phyloP scores from a whole-genome alignment of 2,329 filamentous ascomycete species.

The Aspergillus pseudotamarii region DNA sequence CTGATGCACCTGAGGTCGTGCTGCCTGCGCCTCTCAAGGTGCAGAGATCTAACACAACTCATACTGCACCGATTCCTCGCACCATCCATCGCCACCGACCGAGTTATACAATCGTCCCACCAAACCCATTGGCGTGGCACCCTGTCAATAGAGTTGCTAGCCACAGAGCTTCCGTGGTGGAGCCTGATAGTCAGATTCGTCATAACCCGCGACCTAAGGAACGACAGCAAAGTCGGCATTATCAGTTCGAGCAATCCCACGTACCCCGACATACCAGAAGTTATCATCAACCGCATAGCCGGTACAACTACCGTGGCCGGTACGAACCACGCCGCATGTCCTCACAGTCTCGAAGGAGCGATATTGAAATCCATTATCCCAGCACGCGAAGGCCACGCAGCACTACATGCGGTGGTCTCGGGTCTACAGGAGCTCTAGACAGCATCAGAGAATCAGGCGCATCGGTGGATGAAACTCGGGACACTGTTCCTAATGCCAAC shows the following conservation, averaged over 20 bases:
- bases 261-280: constrained; percentile 32
- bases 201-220: constrained; percentile 18
- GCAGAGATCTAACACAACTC: constrained; percentile 28
- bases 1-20: constrained; percentile 40
- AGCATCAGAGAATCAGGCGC: constrained; percentile 34
- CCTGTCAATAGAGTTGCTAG: constrained; percentile 12
- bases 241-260: constrained; percentile 30
- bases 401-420: constrained; percentile 31
- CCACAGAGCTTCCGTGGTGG: constrained; percentile 11
- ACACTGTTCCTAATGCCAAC: constrained; percentile 22
- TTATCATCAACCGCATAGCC: constrained; percentile 29
- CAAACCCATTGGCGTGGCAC: constrained; percentile 14
- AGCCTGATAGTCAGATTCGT: constrained; percentile 12
- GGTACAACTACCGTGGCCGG: constrained; percentile 26
- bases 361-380: constrained; percentile 37
- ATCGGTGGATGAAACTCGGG: constrained; percentile 30
- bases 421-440: constrained; percentile 25
- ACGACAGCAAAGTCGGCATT: constrained; percentile 18
- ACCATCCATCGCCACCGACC: constrained; percentile 29
- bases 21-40: constrained; percentile 28
- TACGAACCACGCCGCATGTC: constrained; percentile 25
- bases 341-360: constrained; percentile 31
- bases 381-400: constrained; percentile 39
- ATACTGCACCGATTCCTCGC: constrained; percentile 18
- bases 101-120: constrained; percentile 24